phyloP scores from a whole-genome alignment of 1,284 basidiomycete species.

The Ceratobasidium sp. region DNA sequence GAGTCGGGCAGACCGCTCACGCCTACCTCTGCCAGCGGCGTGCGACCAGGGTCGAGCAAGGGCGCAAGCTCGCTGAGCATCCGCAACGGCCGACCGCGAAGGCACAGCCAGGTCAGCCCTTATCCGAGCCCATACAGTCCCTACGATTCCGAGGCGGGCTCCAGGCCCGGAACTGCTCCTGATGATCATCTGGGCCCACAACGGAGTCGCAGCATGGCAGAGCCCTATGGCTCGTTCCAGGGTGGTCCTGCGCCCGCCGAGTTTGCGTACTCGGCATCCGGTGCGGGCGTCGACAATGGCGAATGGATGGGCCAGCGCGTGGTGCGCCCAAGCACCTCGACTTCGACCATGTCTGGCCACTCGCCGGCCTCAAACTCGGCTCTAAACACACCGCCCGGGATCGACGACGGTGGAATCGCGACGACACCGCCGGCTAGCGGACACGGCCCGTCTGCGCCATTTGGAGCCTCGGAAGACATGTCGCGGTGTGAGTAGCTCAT shows the following conservation, averaged over 20 bases:
- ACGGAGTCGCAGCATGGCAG: conserved; percentile 33
- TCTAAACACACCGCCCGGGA: conserved; percentile 79
- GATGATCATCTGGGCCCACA: conserved; percentile 60
- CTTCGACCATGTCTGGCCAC: conserved; percentile 76
- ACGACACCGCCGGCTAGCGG: conserved; percentile 71
- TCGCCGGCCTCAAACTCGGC: conserved; percentile 71
- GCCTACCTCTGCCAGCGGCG: conserved; percentile 44
- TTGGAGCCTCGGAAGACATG: conserved; percentile 45
- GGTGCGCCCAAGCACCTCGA: conserved; percentile 77
- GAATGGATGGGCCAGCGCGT: conserved; percentile 54
- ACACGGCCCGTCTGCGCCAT: conserved; percentile 60
- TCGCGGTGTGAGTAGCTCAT: conserved; percentile 47
- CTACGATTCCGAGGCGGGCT: conserved; percentile 54
- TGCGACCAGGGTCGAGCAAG: conserved; percentile 47
- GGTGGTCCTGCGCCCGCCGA: conserved; percentile 65
- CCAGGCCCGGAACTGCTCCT: conserved; percentile 61
- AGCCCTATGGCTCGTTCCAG: conserved; percentile 63
- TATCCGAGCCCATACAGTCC: conserved; percentile 83
- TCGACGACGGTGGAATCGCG: conserved; percentile 62
- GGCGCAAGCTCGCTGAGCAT: conserved; percentile 63
- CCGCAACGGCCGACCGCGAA: conserved; percentile 66
- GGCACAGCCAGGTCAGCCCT: conserved; percentile 84
- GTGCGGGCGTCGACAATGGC: conserved; percentile 49
- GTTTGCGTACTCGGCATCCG: conserved; percentile 78
- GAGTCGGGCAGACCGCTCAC: conserved; percentile 44